Evolutionary conservation across 2,329 filamentous ascomycete genomes (phyloP).

Genomic region (Hypoxylon sp.): DNA sequence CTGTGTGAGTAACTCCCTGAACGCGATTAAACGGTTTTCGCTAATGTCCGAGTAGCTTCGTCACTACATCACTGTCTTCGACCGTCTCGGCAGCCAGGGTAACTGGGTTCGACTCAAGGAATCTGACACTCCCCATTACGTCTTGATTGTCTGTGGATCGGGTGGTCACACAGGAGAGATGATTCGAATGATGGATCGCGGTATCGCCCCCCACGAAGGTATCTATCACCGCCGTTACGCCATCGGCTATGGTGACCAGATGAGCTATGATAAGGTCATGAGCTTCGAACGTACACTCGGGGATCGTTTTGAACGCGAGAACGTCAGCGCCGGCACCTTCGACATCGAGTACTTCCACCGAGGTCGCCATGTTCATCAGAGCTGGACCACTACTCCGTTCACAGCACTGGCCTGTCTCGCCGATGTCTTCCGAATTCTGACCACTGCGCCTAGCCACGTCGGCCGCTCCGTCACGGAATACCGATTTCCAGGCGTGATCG

Average conservation of each 20-base stretch:
- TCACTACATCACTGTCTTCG: constrained; percentile 3
- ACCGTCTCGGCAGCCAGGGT: background rate
- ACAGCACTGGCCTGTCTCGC: constrained; percentile 76
- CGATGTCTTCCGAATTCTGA: constrained; percentile 72
- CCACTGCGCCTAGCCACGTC: constrained; percentile 43
- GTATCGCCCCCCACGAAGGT: constrained; percentile 63
- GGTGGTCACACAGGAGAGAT: constrained; percentile 97
- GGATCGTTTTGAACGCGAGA: constrained; percentile 51
- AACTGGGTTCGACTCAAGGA: background rate
- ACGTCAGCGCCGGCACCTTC: constrained; percentile 63
- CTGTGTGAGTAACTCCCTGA: constrained; percentile 10
- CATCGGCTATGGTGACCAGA: constrained; percentile 80
- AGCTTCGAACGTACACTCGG: constrained; percentile 56
- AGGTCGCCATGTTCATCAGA: constrained; percentile 86
- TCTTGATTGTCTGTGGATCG: constrained; percentile 88
- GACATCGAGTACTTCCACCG: constrained; percentile 79
- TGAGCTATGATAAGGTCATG: constrained; percentile 80
- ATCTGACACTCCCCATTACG: constrained; percentile 59
- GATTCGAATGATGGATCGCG: constrained; percentile 81
- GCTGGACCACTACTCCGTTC: constrained; percentile 79
- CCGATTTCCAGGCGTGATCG: constrained; percentile 78
- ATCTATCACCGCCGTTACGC: constrained; percentile 83
- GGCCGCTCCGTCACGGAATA: constrained; percentile 53
- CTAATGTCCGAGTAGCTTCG: constrained; percentile 31
- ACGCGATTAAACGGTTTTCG: background rate